These are phyloP conservation scores for Rhodotorula mucilaginosa DNA, from an alignment of 1,284 basidiomycete species.

Conservation along the genomic window DNA sequence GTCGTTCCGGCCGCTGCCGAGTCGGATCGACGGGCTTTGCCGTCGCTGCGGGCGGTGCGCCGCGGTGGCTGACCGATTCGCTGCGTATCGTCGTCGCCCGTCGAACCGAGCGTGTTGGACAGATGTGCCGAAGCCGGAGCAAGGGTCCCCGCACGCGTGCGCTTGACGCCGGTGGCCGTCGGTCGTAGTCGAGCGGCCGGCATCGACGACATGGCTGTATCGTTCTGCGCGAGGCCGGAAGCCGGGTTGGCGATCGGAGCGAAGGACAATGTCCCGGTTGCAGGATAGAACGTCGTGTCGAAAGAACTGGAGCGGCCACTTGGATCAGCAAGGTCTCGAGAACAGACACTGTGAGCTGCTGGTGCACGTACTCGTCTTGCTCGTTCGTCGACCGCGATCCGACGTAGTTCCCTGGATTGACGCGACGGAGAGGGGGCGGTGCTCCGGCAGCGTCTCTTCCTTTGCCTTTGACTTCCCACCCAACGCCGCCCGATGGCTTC, in stretches of 20 bases:
- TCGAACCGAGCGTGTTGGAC: neutral
- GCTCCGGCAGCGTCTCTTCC: conserved; percentile 1
- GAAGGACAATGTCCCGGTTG: conserved; percentile 16
- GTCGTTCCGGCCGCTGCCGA: neutral
- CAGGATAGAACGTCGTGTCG: conserved; percentile 35
- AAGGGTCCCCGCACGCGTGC: conserved; percentile 27
- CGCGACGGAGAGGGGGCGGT: conserved; percentile 14
- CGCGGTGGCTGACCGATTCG: neutral
- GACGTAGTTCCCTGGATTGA: conserved; percentile 7
- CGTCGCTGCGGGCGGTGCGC: conserved; percentile 8
- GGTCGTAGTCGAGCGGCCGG: conserved; percentile 10
- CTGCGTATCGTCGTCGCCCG: neutral
- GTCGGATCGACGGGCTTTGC: neutral
- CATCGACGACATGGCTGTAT: neutral
- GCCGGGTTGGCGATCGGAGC: neutral
- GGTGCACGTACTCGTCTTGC: conserved; percentile 16
- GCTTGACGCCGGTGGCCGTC: conserved; percentile 36
- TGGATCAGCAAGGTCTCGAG: neutral
- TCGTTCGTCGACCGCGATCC: conserved; percentile 6
- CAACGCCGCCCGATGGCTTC: neutral
- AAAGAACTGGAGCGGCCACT: conserved; percentile 19
- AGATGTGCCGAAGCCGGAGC: conserved; percentile 17
- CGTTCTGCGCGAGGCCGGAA: neutral
- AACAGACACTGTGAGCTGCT: neutral
- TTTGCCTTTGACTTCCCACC: conserved; percentile 5